Evolutionary conservation across 352 stramenopile genomes (phyloP).

Genomic region (Phytophthora parvispora): DNA sequence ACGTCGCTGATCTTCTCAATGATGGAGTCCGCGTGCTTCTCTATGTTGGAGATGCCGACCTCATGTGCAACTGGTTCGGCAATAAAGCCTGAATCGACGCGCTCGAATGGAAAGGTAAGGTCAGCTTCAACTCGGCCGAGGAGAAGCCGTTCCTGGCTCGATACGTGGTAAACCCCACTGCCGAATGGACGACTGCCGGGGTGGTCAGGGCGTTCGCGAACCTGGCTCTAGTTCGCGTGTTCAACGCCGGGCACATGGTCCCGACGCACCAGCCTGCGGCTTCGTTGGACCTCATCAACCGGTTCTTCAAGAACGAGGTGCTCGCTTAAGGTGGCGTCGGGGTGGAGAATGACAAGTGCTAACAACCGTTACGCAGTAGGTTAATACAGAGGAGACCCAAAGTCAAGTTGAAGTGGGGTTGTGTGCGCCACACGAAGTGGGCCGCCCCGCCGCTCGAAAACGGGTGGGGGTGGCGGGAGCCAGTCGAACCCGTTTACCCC

Average conservation of each 20-base stretch:
- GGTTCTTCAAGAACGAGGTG: conserved; percentile 61
- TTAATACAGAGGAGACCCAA: too few relatives aligned
- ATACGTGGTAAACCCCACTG: too few relatives aligned
- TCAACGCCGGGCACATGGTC: conserved; percentile 71
- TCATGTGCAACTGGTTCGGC: not conserved
- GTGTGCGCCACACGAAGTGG: not conserved
- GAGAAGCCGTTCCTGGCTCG: too few relatives aligned
- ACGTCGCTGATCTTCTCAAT: not conserved
- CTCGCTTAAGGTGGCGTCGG: conserved; percentile 19
- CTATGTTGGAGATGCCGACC: not conserved
- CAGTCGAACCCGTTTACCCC: conserved; percentile 34
- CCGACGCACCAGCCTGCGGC: conserved; percentile 55
- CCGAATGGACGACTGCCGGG: too few relatives aligned
- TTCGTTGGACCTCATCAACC: conserved; percentile 60
- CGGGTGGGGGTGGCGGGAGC: not conserved
- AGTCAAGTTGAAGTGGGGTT: conserved; percentile 4
- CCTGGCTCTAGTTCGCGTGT: conserved; percentile 61
- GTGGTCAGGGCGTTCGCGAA: too few relatives aligned
- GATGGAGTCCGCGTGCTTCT: not conserved
- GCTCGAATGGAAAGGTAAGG: not conserved
- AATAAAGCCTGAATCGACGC: not conserved
- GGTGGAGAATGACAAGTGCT: too few relatives aligned
- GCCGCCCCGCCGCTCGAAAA: not conserved
- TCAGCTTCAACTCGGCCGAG: too few relatives aligned
- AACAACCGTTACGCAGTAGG: too few relatives aligned